Conservation (phyloP, 129 eudicot species). For the Erigeron canadensis region DNA sequence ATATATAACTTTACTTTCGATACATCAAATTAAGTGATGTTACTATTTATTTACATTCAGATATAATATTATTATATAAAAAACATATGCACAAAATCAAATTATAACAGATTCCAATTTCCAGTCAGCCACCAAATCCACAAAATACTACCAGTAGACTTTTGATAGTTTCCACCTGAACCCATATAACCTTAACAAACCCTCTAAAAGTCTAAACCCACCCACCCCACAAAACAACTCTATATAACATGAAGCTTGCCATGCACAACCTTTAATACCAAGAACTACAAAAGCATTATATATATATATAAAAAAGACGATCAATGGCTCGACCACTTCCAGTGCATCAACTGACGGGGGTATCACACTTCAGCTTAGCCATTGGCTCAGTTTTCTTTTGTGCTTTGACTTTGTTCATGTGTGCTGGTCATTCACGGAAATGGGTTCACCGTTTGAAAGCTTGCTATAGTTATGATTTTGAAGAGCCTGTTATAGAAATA, state of each 20-base stretch:
- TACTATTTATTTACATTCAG: too few relatives aligned
- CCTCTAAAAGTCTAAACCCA: conserved; percentile 31
- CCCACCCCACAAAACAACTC: conserved; percentile 15
- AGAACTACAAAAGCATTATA: conserved; percentile 18
- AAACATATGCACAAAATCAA: neutral
- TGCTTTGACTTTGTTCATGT: conserved; percentile 60
- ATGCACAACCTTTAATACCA: conserved; percentile 23
- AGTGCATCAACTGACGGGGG: conserved; percentile 27
- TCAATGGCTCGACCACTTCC: conserved; percentile 57
- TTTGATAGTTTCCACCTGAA: conserved; percentile 13
- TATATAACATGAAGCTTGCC: conserved; percentile 18
- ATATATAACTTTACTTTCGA: too few relatives aligned
- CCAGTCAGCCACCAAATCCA: conserved; percentile 31
- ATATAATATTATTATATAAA: neutral
- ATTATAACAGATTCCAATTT: neutral
- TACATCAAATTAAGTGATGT: too few relatives aligned
- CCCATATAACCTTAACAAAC: conserved; percentile 40
- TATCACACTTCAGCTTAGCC: conserved; percentile 44
- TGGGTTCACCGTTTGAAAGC: conserved; percentile 49
- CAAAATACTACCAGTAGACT: conserved; percentile 25
- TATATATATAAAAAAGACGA: conserved; percentile 8
- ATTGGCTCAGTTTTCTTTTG: conserved; percentile 47
- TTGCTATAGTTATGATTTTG: conserved; percentile 41
- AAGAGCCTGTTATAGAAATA: conserved; percentile 66
- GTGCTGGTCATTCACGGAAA: conserved; percentile 53